A percentile compares a stretch with the other conserved stretches of the same genome.
phyloP scores from a whole-genome alignment of 306 rosid species.

The Acacia crassicarpa region DNA sequence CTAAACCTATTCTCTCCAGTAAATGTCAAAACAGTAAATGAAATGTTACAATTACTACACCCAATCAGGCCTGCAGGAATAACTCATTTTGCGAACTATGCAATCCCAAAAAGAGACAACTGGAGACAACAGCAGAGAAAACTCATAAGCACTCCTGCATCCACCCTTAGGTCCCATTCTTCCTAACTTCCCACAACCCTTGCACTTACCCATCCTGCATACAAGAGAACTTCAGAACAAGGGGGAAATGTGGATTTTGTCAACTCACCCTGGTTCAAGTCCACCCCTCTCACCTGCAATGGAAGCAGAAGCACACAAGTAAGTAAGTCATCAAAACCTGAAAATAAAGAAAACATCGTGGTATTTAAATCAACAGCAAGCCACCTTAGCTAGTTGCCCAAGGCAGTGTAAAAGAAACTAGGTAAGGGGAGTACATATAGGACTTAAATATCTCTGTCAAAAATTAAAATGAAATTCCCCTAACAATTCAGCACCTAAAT shows the following conservation, averaged over 20 bases:
- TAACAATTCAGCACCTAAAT: not conserved
- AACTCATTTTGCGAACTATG: constrained; percentile 93
- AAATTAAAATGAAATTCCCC: not conserved
- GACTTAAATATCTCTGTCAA: not conserved
- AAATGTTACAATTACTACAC: constrained; percentile 62
- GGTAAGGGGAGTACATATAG: not conserved
- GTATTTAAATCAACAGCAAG: constrained; percentile 7
- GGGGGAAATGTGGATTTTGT: constrained; percentile 22
- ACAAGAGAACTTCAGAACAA: constrained; percentile 33
- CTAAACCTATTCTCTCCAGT: constrained; percentile 50
- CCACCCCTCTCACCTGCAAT: constrained; percentile 68
- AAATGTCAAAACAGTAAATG: constrained; percentile 46
- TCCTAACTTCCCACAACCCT: constrained; percentile 85
- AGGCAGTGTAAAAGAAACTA: not conserved
- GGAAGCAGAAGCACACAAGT: constrained; percentile 13
- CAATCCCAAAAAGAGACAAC: constrained; percentile 99
- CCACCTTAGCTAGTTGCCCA: not conserved
- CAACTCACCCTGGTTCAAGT: constrained; percentile 38
- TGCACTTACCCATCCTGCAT: constrained; percentile 69
- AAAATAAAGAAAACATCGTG: constrained; percentile 5
- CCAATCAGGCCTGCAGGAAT: constrained; percentile 98
- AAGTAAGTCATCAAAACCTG: constrained; percentile 17
- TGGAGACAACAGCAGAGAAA: constrained; percentile 84
- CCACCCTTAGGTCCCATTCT: constrained; percentile 75
- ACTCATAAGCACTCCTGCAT: constrained; percentile 70